These are phyloP conservation scores for Phellopilus nigrolimitatus DNA, from an alignment of 1,284 basidiomycete genomes.

Conservation along the genomic window DNA sequence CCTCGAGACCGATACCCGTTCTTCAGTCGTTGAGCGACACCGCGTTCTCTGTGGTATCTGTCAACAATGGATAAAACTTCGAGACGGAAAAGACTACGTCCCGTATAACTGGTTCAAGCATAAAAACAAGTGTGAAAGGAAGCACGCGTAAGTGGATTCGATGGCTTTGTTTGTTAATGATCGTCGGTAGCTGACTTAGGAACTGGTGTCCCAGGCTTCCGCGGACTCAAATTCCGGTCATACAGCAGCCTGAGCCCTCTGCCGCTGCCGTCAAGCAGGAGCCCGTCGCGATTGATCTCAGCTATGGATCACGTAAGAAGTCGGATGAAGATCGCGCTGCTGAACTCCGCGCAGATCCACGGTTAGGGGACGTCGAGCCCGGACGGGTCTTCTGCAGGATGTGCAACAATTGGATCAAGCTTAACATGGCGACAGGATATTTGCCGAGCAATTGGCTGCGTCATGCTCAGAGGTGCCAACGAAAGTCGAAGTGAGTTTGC, in stretches of 20 bases:
- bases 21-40: slow-evolving; percentile 13
- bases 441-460: slow-evolving; percentile 18
- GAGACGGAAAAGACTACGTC: slow-evolving; percentile 15
- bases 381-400: slow-evolving; percentile 19
- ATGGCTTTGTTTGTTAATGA: not conserved
- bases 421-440: slow-evolving; percentile 15
- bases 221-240: not conserved
- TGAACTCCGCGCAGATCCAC: slow-evolving; percentile 21
- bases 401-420: slow-evolving; percentile 20
- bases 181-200: not conserved
- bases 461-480: slow-evolving; percentile 17
- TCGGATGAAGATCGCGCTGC: slow-evolving; percentile 20
- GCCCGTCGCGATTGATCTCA: not conserved
- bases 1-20: slow-evolving; percentile 12
- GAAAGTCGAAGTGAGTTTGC: slow-evolving; percentile 1
- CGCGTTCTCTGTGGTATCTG: slow-evolving; percentile 19
- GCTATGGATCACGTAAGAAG: not conserved
- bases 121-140: slow-evolving; percentile 15
- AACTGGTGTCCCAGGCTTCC: not conserved
- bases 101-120: slow-evolving; percentile 19
- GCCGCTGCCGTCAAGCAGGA: not conserved
- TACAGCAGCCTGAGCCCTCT: not conserved
- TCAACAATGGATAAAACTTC: slow-evolving; percentile 19
- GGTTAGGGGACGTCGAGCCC: slow-evolving; percentile 19
- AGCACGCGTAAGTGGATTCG: slow-evolving; percentile 10